Base-by-base conservation (phyloP, 176 grass and related monocot species). In the Thinopyrum elongatum region DNA sequence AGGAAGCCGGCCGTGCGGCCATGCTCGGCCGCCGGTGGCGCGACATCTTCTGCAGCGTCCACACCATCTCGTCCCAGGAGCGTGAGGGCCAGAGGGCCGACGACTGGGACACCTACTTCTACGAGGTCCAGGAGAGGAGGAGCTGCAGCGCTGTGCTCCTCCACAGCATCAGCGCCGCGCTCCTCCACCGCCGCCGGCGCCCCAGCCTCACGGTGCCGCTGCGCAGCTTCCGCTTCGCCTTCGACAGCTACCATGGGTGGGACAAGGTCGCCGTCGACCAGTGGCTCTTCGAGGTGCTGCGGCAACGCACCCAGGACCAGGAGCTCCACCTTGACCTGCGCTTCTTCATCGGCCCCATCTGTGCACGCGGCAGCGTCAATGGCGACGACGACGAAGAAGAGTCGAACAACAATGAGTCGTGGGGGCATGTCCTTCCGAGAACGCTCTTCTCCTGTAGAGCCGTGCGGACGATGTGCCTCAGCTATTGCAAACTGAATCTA, bases 291-390 rank as follows among this genome's bases (percentile, higher is more conserved):
- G 23, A 71, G 47, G 80, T 58, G 65, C 30, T 55, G 30, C 44
- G 30, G 31, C 31, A 70, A 0, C 16, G 4, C 12, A 11, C 21
- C 8, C 29, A 4, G 4, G 3, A 7, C 1, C 15, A 19, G 7
- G 73, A 31, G 73, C 74, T 77, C 74, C 74, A 26, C 65, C 30
- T 82, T 7, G 66, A 58, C 47, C 46, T 82, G 46, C 47, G 80
- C 47, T 53, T 71, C 35, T 35, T 4, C 21, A 39, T 71, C 10
- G 34, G 21, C 35, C 17, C 35, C 4, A 13, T 71, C 21, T 71
- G 68, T 21, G 26, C 11, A 4, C 9, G 23, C 1, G 0, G 1
- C 3, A 26, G 2, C 1, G 26, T 14, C 5, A 10, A 9, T 15
- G 25, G 11, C 61, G 25, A 14, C 1, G 8, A 70, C 0, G 8